Evolutionary conservation across 176 grass and related monocot genomes (phyloP), one percentile per base, ranked within the genome.

Genomic region (Triticum monococcum): DNA sequence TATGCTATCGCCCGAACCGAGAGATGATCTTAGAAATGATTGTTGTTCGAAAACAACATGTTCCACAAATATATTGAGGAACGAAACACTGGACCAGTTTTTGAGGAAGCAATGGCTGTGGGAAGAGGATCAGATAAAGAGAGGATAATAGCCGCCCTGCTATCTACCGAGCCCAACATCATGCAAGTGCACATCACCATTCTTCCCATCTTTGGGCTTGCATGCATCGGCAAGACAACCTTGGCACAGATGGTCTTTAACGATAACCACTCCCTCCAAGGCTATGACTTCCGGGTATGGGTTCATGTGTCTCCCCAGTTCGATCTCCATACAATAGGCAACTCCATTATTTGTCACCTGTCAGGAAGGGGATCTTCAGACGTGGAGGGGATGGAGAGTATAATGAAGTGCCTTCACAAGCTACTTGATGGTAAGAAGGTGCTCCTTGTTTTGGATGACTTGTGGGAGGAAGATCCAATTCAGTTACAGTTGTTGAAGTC

Each of bases 211-310:
- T 72, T 41, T 13, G 69, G 69, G 10, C 0, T 72, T 1, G 0
- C 5, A 11, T 36, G 83, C 18, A 60, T n/a, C 2, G 72, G 83
- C 31, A 85, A 67, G 57, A 85, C 72, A 31, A 67, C 37, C 0
- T 10, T 85, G 26, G 83, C 83, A 60, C 33, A 65, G 17, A 67
- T 62, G 62, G 14, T 85, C 1, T 78, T 46, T 12, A 72, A 41
- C 0, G 33, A 71, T 68, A 18, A 14, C 16, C 30, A 35, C 30
- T 69, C 17, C 5, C 9, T 70, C 1, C 35, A 13, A 13, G 10
- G 23, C 38, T 72, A 43, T 5, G 23, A 40, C 10, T 12, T 24
- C 1, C 69, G 36, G 1, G 2, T 37, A 22, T 84, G 82, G 82
- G 48, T 85, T 26, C 11, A 66, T 50, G 71, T 43, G 0, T 31